Percentiles rank a stretch among this genome's conserved stretches.
Conservation (phyloP, 345 rosid species). For the Barbarea vulgaris region DNA sequence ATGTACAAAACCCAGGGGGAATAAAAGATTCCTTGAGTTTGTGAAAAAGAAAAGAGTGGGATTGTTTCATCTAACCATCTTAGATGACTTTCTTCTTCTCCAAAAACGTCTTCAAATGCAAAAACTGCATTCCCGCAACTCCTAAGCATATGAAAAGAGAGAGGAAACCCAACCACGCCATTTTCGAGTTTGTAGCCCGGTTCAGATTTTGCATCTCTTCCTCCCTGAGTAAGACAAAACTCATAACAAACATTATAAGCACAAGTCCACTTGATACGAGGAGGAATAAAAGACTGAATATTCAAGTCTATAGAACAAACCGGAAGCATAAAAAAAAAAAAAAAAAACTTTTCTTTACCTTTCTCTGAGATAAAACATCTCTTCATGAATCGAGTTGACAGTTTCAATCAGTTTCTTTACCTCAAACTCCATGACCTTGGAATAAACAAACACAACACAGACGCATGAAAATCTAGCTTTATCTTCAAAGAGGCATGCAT, state of each 20-base stretch:
- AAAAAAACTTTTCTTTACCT: conserved; percentile 49
- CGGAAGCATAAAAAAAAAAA: neutral
- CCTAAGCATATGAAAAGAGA: conserved; percentile 77
- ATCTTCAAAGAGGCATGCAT: neutral
- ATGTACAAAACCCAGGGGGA: conserved; percentile 27
- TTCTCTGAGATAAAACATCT: conserved; percentile 85
- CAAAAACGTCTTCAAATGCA: conserved; percentile 87
- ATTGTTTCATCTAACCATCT: conserved; percentile 27
- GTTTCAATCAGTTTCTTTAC: conserved; percentile 74
- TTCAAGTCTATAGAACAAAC: neutral
- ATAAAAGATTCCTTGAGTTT: conserved; percentile 32
- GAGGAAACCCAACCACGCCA: conserved; percentile 63
- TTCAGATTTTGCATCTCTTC: conserved; percentile 86
- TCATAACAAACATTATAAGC: neutral
- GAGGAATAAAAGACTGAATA: neutral
- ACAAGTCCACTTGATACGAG: neutral
- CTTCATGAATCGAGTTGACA: conserved; percentile 70
- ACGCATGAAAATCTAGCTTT: conserved; percentile 13
- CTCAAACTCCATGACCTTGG: conserved; percentile 78
- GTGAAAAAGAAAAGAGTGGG: conserved; percentile 13
- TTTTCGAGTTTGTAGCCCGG: conserved; percentile 62
- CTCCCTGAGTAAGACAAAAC: conserved; percentile 51
- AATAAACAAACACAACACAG: conserved; percentile 30
- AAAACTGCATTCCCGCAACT: conserved; percentile 73
- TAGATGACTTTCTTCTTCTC: conserved; percentile 90